Evolutionary conservation across 2,329 filamentous ascomycete species (phyloP), one percentile per base, ranked within the genome.

Genomic region (Zasmidium citrigriseum): DNA sequence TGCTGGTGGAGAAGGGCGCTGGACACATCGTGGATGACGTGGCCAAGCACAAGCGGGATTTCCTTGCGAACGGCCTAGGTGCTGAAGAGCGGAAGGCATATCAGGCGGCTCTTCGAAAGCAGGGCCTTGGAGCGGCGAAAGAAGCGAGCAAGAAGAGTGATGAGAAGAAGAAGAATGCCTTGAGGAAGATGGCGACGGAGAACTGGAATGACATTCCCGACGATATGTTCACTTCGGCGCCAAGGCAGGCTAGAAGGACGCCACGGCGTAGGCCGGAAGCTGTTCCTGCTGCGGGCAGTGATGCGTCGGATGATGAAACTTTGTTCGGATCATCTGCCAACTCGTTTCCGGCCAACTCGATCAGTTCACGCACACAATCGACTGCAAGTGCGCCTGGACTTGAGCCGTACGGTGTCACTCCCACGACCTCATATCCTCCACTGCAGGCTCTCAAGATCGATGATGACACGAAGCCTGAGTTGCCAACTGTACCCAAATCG

Each of bases 21-120:
- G 93, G 87, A 45, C 91, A 89, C 75, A 82, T 96, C 66, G 86
- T 93, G 67, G 91, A 97, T 73, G 93, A 96, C 75, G 80, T 82
- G 53, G 80, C 83, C 54, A 86, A 84, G 64, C 95, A 98, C 74
- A 81, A 84, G 38, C 72, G 83, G 41, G 83, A 82, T 48, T 83
- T 96, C 64, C 77, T 82, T 53, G 64, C 63, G 22, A 61, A 65
- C 22, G 66, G 66, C 21, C 77, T 88, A 63, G 79, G 83, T 62
- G 78, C 82, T 12, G 77, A 81, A 56, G 81, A 88, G 57, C 83
- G 86, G 62, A 77, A 80, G 62, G 80, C 81, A 46, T 95, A 92
- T 71, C 73, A 90, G 57, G 73, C 75, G 57, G 76, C 78, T 38
- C 72, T 87, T 69, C 76, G 82, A 64, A 71, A 82, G 80, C 73